phyloP scores from a whole-genome alignment of 169 alveolate genomes.

The Plasmodium gallinaceum region DNA sequence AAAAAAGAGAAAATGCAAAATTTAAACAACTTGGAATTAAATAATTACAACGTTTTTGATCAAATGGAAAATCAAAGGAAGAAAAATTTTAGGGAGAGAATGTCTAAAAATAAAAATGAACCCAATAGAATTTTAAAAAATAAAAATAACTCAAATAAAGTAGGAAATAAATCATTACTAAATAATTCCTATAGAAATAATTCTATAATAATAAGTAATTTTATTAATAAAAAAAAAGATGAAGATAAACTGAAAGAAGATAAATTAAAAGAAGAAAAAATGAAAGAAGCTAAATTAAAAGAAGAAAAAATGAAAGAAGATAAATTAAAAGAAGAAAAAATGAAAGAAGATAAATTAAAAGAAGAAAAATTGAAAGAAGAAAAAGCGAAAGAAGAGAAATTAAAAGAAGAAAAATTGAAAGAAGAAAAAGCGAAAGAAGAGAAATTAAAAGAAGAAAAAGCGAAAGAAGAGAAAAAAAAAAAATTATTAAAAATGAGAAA shows the following conservation, averaged over 20 bases:
- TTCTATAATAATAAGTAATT: slow-evolving; percentile 34
- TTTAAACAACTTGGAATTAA: neutral
- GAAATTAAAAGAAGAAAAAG: neutral
- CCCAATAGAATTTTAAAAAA: neutral
- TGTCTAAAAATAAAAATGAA: neutral
- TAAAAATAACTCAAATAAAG: slow-evolving; percentile 10
- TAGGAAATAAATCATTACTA: slow-evolving; percentile 25
- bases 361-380: neutral
- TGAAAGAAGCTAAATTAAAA: neutral
- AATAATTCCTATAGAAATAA: slow-evolving; percentile 37
- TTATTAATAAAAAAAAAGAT: slow-evolving; percentile 30
- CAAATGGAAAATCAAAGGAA: slow-evolving; percentile 56
- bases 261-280: neutral
- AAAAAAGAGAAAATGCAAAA: neutral
- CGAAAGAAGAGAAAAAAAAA: slow-evolving; percentile 32
- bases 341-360: neutral
- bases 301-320: neutral
- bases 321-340: neutral
- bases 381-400: neutral
- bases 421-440: neutral
- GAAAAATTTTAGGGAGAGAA: slow-evolving; percentile 26
- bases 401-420: neutral
- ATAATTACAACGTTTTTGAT: slow-evolving; percentile 39
- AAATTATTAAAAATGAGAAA: slow-evolving; percentile 40
- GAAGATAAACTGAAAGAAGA: slow-evolving; percentile 1